Evolutionary conservation across 352 stramenopile genomes (phyloP).

Genomic region (Globisporangium uncinulatum): DNA sequence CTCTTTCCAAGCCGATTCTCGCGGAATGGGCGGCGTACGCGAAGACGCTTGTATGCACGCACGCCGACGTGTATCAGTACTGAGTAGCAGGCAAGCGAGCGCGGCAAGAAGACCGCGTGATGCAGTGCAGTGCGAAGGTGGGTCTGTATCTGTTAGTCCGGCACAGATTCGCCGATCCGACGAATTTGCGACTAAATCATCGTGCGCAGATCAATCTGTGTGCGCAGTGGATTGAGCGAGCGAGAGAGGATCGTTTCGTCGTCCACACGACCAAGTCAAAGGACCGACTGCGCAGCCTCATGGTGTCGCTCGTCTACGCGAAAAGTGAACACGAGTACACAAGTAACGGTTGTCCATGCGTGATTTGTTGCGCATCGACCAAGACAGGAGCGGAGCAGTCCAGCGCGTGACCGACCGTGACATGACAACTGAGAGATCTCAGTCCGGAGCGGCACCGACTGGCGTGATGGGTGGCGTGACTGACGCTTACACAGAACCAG

Average conservation of each 20-base stretch:
- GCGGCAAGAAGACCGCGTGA: neutral
- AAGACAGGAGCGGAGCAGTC: neutral
- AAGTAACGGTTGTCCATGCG: conserved; percentile 10
- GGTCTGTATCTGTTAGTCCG: neutral
- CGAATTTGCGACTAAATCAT: too few species aligned
- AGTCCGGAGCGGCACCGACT: too few species aligned
- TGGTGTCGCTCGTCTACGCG: conserved; percentile 15
- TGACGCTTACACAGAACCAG: neutral
- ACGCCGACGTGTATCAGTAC: neutral
- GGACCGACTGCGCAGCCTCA: conserved; percentile 8
- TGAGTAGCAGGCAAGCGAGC: neutral
- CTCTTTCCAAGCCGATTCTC: neutral
- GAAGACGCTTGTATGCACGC: neutral
- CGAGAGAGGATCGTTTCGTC: neutral
- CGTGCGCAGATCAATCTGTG: neutral
- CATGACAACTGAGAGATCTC: neutral
- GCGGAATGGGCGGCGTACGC: neutral
- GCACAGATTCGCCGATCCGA: too few species aligned
- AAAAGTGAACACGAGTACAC: conserved; percentile 5
- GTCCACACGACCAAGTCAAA: neutral
- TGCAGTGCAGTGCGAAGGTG: neutral
- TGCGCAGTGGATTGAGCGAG: neutral
- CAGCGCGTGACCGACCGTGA: neutral
- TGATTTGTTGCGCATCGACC: neutral
- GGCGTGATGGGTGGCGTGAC: too few species aligned